phyloP scores from a whole-genome alignment of 2,329 filamentous ascomycete genomes.

The Xylariaceae sp. region DNA sequence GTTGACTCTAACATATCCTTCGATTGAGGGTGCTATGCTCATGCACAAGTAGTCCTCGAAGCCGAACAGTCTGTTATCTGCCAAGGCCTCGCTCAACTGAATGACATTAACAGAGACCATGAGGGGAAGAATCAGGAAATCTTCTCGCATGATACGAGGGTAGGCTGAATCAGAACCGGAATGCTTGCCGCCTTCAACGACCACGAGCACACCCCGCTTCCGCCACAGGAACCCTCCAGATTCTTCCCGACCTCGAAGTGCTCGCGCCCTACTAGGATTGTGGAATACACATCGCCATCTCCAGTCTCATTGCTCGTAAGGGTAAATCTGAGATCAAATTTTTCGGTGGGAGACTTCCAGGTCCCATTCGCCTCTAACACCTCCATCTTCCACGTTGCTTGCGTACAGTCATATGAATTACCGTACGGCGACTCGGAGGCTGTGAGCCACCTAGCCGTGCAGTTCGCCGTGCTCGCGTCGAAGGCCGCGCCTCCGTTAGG shows the following conservation, averaged over 20 bases:
- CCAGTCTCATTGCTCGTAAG: conserved; percentile 26
- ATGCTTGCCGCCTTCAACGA: conserved; percentile 3
- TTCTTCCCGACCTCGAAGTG: conserved; percentile 28
- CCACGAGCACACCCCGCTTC: conserved; percentile 26
- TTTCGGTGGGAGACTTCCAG: conserved; percentile 17
- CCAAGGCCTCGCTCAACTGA: too few species aligned
- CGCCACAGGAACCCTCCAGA: conserved; percentile 24
- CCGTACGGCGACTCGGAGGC: conserved; percentile 18
- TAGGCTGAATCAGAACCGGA: conserved; percentile 15
- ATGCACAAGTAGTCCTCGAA: too few species aligned
- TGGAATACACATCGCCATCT: too few species aligned
- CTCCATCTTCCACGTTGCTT: conserved; percentile 33
- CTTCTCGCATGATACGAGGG: conserved; percentile 1
- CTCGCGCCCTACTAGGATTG: conserved; percentile 25
- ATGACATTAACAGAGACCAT: neutral
- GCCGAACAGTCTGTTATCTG: too few species aligned
- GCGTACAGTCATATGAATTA: conserved; percentile 20
- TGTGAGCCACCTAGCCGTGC: conserved; percentile 30
- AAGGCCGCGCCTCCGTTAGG: conserved; percentile 18
- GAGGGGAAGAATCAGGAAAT: conserved; percentile 1
- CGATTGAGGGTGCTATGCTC: too few species aligned
- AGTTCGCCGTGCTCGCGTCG: conserved; percentile 28
- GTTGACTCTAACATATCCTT: too few species aligned
- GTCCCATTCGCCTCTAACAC: conserved; percentile 20
- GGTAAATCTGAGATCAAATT: conserved; percentile 30